phyloP scores from a whole-genome alignment of 1,139 yeast species.

The Pichia sp. region DNA sequence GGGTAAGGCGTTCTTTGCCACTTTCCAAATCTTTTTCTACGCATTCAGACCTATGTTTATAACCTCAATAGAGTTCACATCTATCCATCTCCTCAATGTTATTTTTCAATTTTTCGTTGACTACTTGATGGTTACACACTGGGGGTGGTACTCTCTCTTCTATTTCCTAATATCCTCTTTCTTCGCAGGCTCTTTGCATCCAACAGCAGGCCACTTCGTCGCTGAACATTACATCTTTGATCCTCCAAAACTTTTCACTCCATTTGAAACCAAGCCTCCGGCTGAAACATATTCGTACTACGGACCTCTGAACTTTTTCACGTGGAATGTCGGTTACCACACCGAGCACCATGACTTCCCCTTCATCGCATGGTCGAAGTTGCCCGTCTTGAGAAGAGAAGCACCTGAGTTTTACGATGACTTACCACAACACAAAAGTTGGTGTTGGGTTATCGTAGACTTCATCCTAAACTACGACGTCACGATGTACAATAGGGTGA shows the following conservation, averaged over 20 bases:
- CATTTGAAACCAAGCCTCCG: constrained; percentile 42
- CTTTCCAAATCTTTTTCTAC: constrained; percentile 83
- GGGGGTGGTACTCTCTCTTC: constrained; percentile 62
- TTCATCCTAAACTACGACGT: constrained; percentile 68
- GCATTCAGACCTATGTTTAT: constrained; percentile 88
- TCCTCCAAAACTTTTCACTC: constrained; percentile 44
- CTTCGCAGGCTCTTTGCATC: constrained; percentile 88
- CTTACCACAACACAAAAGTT: constrained; percentile 70
- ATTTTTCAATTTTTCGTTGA: constrained; percentile 59
- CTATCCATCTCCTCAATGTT: constrained; percentile 69
- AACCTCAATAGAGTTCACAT: constrained; percentile 69
- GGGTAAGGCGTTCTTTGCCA: constrained; percentile 88
- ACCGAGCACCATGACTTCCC: constrained; percentile 97
- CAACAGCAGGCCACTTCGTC: constrained; percentile 92
- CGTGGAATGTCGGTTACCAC: constrained; percentile 93
- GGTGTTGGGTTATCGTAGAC: constrained; percentile 74
- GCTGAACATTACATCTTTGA: constrained; percentile 86
- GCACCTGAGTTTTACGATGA: constrained; percentile 83
- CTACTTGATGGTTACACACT: constrained; percentile 46
- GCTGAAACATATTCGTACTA: constrained; percentile 86
- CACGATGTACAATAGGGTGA: constrained; percentile 75
- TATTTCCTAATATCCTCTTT: constrained; percentile 77
- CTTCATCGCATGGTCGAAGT: constrained; percentile 82
- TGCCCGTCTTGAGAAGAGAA: constrained; percentile 59
- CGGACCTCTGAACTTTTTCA: constrained; percentile 68